A percentile compares a stretch with the other conserved stretches of the same genome.
Conservation (phyloP, 2,329 filamentous ascomycete species). For the Sporothrix brasiliensis region DNA sequence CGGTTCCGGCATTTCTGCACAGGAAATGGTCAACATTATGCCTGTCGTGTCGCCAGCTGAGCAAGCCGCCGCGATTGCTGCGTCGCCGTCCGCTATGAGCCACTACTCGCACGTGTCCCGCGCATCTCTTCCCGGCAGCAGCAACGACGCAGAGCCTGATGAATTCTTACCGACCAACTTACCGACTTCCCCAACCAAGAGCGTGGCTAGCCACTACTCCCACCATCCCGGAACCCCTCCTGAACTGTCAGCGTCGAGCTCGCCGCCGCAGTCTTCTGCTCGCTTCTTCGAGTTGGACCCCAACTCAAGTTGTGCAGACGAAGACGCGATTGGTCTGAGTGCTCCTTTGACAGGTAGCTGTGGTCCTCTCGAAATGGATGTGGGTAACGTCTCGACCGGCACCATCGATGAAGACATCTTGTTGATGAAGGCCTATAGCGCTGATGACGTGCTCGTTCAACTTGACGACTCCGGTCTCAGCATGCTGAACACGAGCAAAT, state of each 20-base stretch:
- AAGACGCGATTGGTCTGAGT: slow-evolving; percentile 38
- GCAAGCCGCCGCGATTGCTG: slow-evolving; percentile 41
- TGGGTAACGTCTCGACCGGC: slow-evolving; percentile 42
- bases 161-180: slow-evolving; percentile 36
- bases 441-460: slow-evolving; percentile 49
- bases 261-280: slow-evolving; percentile 51
- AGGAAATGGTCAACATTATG: slow-evolving; percentile 38
- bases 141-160: slow-evolving; percentile 26
- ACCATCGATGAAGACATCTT: slow-evolving; percentile 51
- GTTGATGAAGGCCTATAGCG: slow-evolving; percentile 50
- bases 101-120: slow-evolving; percentile 54
- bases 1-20: slow-evolving; percentile 34
- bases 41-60: slow-evolving; percentile 37
- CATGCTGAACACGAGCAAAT: slow-evolving; percentile 57
- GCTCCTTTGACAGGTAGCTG: slow-evolving; percentile 42
- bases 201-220: slow-evolving; percentile 55
- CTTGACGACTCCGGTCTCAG: slow-evolving; percentile 51
- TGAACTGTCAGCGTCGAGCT: slow-evolving; percentile 63
- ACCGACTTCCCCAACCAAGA: slow-evolving; percentile 55
- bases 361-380: slow-evolving; percentile 40
- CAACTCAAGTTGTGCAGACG: slow-evolving; percentile 43
- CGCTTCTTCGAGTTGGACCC: slow-evolving; percentile 54
- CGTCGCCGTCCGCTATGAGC: slow-evolving; percentile 53
- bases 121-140: slow-evolving; percentile 40
- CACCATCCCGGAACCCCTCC: slow-evolving; percentile 52